These are phyloP conservation scores for Serendipita sp. DNA, from an alignment of 768 basidiomycete species.

Conservation along the genomic window DNA sequence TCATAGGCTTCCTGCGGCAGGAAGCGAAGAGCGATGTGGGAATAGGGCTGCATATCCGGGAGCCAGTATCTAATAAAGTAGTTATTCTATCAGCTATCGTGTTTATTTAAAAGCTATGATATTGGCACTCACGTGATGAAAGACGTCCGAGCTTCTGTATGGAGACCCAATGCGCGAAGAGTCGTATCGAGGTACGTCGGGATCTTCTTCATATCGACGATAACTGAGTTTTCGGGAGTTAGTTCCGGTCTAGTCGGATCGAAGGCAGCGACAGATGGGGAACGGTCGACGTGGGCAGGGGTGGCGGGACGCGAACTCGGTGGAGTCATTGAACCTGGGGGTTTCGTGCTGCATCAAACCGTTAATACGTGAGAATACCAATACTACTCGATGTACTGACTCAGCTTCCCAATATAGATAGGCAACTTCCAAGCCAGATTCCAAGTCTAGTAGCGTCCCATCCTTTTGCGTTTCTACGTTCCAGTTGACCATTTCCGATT, in stretches of 20 bases:
- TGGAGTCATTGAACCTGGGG: neutral
- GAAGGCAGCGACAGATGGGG: neutral
- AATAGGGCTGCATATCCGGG: too few relatives aligned
- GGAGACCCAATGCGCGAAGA: conserved; percentile 22
- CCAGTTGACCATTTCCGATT: conserved; percentile 22
- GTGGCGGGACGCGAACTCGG: neutral
- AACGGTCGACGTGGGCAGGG: neutral
- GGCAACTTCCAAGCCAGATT: conserved; percentile 19
- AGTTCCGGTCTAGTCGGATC: conserved; percentile 6
- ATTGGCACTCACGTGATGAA: conserved; percentile 28
- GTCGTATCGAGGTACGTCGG: conserved; percentile 25
- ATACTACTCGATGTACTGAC: neutral
- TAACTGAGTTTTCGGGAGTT: conserved; percentile 17
- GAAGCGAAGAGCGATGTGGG: too few relatives aligned
- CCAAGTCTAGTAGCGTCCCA: conserved; percentile 20
- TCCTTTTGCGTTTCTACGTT: conserved; percentile 17
- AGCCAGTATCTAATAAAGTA: too few relatives aligned
- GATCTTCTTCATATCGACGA: conserved; percentile 19
- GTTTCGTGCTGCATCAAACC: neutral
- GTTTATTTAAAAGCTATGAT: neutral
- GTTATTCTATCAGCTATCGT: neutral
- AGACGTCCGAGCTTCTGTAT: conserved; percentile 29
- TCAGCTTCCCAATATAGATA: conserved; percentile 26
- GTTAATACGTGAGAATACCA: neutral
- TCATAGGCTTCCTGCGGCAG: too few relatives aligned